These are phyloP conservation scores for Moringa oleifera DNA, from an alignment of 345 rosid genomes.

Conservation along the genomic window DNA sequence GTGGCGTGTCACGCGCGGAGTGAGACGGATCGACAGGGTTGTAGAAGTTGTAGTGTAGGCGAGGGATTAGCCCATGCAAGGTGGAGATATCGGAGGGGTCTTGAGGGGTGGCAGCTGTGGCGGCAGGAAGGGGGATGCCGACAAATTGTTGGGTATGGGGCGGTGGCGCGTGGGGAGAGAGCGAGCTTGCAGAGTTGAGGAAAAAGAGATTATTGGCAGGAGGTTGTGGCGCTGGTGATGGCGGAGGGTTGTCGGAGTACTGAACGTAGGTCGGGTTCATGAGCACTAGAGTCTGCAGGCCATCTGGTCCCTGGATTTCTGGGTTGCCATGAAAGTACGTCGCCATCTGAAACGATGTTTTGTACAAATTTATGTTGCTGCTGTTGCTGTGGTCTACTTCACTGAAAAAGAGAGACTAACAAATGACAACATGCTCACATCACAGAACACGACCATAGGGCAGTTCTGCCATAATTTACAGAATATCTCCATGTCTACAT, in stretches of 20 bases:
- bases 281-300: slow-evolving; percentile 87
- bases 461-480: too few species aligned
- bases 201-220: slow-evolving; percentile 37
- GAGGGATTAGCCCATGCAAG: slow-evolving; percentile 77
- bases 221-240: slow-evolving; percentile 13
- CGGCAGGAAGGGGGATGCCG: slow-evolving; percentile 67
- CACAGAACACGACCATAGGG: too few species aligned
- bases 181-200: slow-evolving; percentile 46
- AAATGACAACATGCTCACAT: too few species aligned
- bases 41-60: slow-evolving; percentile 74
- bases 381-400: slow-evolving; percentile 13
- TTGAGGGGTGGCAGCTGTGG: slow-evolving; percentile 30
- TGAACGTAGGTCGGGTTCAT: slow-evolving; percentile 96
- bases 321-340: slow-evolving; percentile 76
- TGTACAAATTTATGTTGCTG: neutral
- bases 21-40: slow-evolving; percentile 43
- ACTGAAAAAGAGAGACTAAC: slow-evolving; percentile 19
- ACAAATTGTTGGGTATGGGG: slow-evolving; percentile 68
- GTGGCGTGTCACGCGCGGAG: slow-evolving; percentile 60
- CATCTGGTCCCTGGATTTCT: slow-evolving; percentile 67
- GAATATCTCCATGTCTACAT: too few species aligned
- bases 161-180: slow-evolving; percentile 46
- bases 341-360: slow-evolving; percentile 44
- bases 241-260: slow-evolving; percentile 55
- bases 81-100: slow-evolving; percentile 53